Conservation (phyloP, 352 stramenopile genomes). For the Globisporangium spiculum region DNA sequence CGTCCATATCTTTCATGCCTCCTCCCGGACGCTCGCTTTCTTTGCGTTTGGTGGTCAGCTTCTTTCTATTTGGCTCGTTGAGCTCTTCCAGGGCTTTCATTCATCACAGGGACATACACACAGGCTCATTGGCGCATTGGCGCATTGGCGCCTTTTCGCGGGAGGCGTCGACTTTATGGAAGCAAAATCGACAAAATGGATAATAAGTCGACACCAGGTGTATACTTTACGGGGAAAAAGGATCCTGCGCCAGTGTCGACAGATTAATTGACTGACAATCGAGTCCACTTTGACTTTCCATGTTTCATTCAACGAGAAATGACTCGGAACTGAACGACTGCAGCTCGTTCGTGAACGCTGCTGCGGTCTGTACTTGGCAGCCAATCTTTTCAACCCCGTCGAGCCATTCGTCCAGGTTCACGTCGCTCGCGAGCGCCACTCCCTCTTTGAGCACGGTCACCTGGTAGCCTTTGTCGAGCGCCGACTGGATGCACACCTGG, state of each 20-base stretch:
- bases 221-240: neutral
- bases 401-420: conserved; percentile 18
- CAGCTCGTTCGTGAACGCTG: conserved; percentile 33
- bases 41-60: neutral
- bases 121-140: no score
- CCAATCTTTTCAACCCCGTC: conserved; percentile 26
- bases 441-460: conserved; percentile 85
- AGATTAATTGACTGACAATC: neutral
- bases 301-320: conserved; percentile 1
- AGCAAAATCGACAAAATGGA: neutral
- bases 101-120: neutral
- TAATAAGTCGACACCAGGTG: no score
- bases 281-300: neutral
- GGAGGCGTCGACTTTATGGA: neutral
- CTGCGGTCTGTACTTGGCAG: conserved; percentile 27
- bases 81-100: neutral
- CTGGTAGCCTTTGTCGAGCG: conserved; percentile 86
- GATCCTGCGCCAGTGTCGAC: neutral
- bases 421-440: conserved; percentile 19
- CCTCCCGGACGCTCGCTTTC: neutral
- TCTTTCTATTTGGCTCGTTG: conserved; percentile 5
- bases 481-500: conserved; percentile 75
- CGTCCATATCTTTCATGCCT: neutral
- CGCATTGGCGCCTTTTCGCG: neutral
- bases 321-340: conserved; percentile 29